Percentiles rank a stretch among this genome's conserved stretches.
Evolutionary conservation across 768 basidiomycete species (phyloP).

Genomic region (Rhizopogon vinicolor): DNA sequence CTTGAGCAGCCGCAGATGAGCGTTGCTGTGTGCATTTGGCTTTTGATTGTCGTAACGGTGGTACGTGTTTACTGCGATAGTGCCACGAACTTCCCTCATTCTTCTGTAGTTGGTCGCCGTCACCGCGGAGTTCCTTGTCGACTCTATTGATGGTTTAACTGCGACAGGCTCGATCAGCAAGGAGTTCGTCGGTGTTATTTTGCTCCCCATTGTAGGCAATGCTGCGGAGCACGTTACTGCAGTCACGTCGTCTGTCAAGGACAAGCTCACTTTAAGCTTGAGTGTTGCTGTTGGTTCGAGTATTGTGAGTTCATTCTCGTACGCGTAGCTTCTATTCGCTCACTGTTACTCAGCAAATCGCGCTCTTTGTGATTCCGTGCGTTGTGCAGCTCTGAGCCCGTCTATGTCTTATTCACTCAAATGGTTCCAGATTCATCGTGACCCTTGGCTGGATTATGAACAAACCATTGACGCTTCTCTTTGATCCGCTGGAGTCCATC

Average conservation of each 20-base stretch:
- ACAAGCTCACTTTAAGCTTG: conserved; percentile 82
- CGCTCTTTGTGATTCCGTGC: conserved; percentile 63
- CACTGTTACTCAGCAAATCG: conserved; percentile 52
- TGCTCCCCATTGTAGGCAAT: conserved; percentile 93
- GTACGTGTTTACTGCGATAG: conserved; percentile 33
- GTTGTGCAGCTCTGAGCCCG: conserved; percentile 12
- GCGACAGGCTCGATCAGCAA: conserved; percentile 49
- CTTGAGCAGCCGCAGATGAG: conserved; percentile 45
- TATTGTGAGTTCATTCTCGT: conserved; percentile 47
- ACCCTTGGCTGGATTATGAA: conserved; percentile 76
- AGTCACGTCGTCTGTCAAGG: conserved; percentile 86
- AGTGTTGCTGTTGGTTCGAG: conserved; percentile 85
- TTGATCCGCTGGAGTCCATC: conserved; percentile 81
- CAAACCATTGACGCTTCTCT: conserved; percentile 77
- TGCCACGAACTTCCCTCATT: neutral
- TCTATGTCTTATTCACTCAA: conserved; percentile 1
- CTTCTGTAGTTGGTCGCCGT: conserved; percentile 43
- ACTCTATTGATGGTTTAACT: conserved; percentile 77
- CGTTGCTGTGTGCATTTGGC: conserved; percentile 44
- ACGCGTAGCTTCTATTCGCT: neutral
- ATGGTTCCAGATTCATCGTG: conserved; percentile 54
- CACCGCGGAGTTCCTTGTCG: conserved; percentile 67
- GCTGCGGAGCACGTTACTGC: conserved; percentile 92
- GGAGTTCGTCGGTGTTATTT: conserved; percentile 83
- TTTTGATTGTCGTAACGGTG: conserved; percentile 57